Percentiles rank a stretch among this genome's conserved stretches.
Evolutionary conservation across 495 filamentous ascomycete species (phyloP).

Genomic region (Lophiostoma macrostomum): DNA sequence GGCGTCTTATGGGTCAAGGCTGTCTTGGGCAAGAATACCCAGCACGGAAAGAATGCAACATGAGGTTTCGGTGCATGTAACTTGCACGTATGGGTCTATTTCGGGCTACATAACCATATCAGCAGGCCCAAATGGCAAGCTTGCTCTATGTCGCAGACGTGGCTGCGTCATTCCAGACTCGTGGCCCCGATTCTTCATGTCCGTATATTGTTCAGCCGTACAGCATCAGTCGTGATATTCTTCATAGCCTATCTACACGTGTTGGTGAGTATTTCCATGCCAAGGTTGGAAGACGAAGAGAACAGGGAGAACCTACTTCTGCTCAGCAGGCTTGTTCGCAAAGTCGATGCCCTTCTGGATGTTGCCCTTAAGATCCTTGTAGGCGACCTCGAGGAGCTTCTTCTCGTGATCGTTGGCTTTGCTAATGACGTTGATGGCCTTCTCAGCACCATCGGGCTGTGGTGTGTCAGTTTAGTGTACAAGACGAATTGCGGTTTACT

Average conservation of each 20-base stretch:
- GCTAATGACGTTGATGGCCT: slow-evolving; percentile 72
- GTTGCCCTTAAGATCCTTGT: slow-evolving; percentile 79
- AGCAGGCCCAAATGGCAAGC: no score
- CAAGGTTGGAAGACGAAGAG: no score
- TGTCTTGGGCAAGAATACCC: no score
- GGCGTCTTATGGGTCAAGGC: slow-evolving; percentile 6
- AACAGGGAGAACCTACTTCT: slow-evolving; percentile 21
- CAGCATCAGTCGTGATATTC: background rate
- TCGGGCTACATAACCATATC: no score
- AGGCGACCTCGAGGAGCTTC: slow-evolving; percentile 71
- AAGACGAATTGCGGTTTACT: slow-evolving; percentile 34
- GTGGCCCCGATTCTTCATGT: background rate
- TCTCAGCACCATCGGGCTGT: slow-evolving; percentile 77
- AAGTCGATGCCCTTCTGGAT: slow-evolving; percentile 92
- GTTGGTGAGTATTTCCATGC: slow-evolving; percentile 23
- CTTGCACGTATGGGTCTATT: no score
- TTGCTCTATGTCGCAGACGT: no score
- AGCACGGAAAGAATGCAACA: no score
- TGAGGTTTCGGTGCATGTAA: no score
- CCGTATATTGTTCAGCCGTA: background rate
- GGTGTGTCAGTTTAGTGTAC: background rate
- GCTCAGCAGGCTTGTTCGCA: slow-evolving; percentile 72
- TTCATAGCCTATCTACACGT: slow-evolving; percentile 33
- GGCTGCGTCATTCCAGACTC: no score
- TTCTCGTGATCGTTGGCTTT: slow-evolving; percentile 77